Evolutionary conservation across 257 asterid species (phyloP), one percentile per base, ranked within the genome.

Genomic region (Catharanthus roseus): DNA sequence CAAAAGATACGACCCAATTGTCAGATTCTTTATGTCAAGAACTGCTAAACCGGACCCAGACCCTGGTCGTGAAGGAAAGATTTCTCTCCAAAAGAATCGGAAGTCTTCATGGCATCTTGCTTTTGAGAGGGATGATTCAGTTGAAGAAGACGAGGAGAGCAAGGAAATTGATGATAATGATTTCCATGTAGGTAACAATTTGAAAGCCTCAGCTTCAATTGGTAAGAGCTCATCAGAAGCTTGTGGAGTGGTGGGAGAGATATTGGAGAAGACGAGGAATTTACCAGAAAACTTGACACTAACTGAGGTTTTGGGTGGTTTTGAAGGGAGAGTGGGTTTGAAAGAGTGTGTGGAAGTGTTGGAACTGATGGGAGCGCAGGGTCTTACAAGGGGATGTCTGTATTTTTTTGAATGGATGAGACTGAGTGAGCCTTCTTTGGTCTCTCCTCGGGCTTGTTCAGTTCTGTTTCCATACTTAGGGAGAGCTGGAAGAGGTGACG

Each of bases 321-420:
- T 86, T 77, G 83, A 79, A 41, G 86, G 86, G 77, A 76, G 74
- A 80, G 78, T 93, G 67, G 81, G 88, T 68, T 84, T 69, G 69
- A 85, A 67, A 75, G 97, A 90, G 69, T 84, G 96, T 68, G 79
- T 85, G 77, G 90, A 89, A 77, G 95, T 89, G 49, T 55, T 93
- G 90, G 82, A 69, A 62, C 72, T 73, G 56, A 63, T 93, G 83
- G 92, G 85, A 16, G 86, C 82, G 56, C 87, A 86, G 69, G 93
- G 88, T 28, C 79, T 83, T 78, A 80, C 77, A 60, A 83, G 79
- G 77, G 71, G 72, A 16, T 86, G 97, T 81, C 67, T 91, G 91
- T 86, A 95, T 65, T 89, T 95, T 53, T 91, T 85, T 31, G 97
- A 95, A 77, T 95, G 99, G 99, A 91, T 91, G 95, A 87, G 97